Conservation (phyloP, 768 basidiomycete genomes). For the Psilocybe subaeruginosa region DNA sequence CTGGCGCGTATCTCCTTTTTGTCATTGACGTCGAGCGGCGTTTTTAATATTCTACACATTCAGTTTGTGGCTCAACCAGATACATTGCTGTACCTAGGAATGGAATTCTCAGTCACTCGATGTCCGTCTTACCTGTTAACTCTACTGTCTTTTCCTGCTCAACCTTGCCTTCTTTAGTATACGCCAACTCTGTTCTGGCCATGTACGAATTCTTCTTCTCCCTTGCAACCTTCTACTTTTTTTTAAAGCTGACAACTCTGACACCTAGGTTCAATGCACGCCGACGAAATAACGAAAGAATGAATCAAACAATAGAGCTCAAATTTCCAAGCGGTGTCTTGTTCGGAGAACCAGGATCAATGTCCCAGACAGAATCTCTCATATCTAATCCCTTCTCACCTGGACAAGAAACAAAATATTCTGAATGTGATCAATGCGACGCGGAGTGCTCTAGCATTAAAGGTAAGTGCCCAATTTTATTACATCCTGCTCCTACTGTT, state of each 20-base stretch:
- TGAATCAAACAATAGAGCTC: slow-evolving; percentile 24
- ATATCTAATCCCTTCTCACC: slow-evolving; percentile 19
- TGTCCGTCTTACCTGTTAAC: slow-evolving; percentile 20
- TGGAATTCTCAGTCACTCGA: slow-evolving; percentile 34
- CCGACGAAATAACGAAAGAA: slow-evolving; percentile 19
- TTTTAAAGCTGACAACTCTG: not conserved
- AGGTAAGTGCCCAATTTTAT: slow-evolving; percentile 1
- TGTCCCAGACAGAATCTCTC: slow-evolving; percentile 13
- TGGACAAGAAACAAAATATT: slow-evolving; percentile 15
- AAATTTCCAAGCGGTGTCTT: slow-evolving; percentile 19
- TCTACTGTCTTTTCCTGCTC: not conserved
- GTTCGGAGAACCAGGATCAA: slow-evolving; percentile 19
- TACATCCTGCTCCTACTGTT: not conserved
- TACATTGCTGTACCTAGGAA: slow-evolving; percentile 31
- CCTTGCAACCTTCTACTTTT: not conserved
- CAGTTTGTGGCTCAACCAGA: slow-evolving; percentile 33
- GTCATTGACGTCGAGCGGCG: not conserved
- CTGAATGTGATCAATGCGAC: slow-evolving; percentile 7
- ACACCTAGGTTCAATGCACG: slow-evolving; percentile 27
- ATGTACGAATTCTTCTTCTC: slow-evolving; percentile 12
- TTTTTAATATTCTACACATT: not conserved
- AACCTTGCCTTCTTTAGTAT: slow-evolving; percentile 23
- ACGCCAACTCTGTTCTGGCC: slow-evolving; percentile 25
- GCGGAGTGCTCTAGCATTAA: not conserved
- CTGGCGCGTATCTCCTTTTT: slow-evolving; percentile 21